Percentiles rank a stretch among this genome's conserved stretches.
These are phyloP conservation scores for Colletotrichum godetiae DNA, from an alignment of 2,329 filamentous ascomycete species.

Conservation along the genomic window DNA sequence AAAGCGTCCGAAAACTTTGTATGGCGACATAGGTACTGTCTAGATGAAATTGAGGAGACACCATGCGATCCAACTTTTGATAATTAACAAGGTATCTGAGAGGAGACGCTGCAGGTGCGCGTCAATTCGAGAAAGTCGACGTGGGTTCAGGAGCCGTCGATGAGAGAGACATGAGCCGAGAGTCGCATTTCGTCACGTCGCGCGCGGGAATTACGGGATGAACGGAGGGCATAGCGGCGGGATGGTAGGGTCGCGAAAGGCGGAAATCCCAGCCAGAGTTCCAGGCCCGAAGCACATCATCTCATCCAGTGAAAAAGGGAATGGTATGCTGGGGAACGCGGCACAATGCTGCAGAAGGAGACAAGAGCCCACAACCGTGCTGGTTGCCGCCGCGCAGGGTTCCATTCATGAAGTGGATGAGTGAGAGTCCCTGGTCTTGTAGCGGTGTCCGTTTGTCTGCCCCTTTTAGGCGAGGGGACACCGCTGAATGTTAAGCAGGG, in stretches of 20 bases:
- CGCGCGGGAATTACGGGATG: slow-evolving; percentile 34
- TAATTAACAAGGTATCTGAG: too few species aligned
- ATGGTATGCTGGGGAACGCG: slow-evolving; percentile 2
- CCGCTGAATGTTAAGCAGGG: slow-evolving; percentile 19
- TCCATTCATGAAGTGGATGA: not conserved
- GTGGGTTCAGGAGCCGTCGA: not conserved
- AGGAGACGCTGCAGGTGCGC: not conserved
- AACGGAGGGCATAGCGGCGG: slow-evolving; percentile 6
- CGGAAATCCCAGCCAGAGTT: slow-evolving; percentile 7
- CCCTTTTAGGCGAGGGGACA: slow-evolving; percentile 6
- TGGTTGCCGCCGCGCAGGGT: slow-evolving; percentile 10
- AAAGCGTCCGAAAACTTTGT: slow-evolving; percentile 17
- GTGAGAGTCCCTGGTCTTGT: not conserved
- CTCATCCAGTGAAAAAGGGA: not conserved
- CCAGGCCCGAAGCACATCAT: slow-evolving; percentile 17
- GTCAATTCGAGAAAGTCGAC: not conserved
- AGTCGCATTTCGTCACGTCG: slow-evolving; percentile 9
- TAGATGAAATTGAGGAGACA: slow-evolving; percentile 13
- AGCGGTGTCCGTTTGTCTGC: slow-evolving; percentile 8
- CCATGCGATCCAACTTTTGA: too few species aligned
- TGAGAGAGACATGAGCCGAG: not conserved
- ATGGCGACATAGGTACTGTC: slow-evolving; percentile 21
- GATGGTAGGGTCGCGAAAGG: slow-evolving; percentile 1
- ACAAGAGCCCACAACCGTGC: not conserved
- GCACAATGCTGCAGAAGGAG: slow-evolving; percentile 19